Evolutionary conservation across 2,329 filamentous ascomycete species (phyloP).

Genomic region (Metarhizium robertsii): DNA sequence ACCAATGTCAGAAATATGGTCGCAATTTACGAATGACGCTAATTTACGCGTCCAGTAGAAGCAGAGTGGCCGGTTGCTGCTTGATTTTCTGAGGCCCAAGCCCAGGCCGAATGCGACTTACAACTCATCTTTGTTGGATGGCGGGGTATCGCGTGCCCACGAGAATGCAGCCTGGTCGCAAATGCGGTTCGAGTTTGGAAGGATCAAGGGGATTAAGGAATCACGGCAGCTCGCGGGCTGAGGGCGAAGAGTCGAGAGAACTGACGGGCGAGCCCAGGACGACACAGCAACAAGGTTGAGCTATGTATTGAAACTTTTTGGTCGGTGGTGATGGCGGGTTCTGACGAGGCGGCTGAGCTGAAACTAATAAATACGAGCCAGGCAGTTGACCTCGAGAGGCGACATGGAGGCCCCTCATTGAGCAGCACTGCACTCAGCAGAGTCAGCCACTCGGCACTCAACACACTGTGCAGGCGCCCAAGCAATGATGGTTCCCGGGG

Average conservation of each 20-base stretch:
- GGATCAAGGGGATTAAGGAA: neutral
- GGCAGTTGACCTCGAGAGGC: no score
- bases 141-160: conserved; percentile 12
- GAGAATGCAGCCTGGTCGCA: neutral
- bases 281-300: neutral
- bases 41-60: neutral
- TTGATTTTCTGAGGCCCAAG: neutral
- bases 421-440: no score
- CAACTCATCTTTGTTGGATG: conserved; percentile 21
- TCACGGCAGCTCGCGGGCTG: neutral
- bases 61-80: neutral
- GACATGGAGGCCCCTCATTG: no score
- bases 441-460: no score
- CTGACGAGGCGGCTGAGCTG: neutral
- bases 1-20: conserved; percentile 13
- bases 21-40: neutral
- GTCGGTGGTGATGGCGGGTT: neutral
- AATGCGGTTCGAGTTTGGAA: neutral
- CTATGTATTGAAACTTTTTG: neutral
- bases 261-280: neutral
- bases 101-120: conserved; percentile 14
- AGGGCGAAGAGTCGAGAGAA: neutral
- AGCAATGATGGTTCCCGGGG: no score
- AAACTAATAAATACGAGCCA: neutral
- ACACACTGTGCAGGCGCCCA: no score